Conservation (phyloP, 257 asterid species). For the Nicotiana knightiana region DNA sequence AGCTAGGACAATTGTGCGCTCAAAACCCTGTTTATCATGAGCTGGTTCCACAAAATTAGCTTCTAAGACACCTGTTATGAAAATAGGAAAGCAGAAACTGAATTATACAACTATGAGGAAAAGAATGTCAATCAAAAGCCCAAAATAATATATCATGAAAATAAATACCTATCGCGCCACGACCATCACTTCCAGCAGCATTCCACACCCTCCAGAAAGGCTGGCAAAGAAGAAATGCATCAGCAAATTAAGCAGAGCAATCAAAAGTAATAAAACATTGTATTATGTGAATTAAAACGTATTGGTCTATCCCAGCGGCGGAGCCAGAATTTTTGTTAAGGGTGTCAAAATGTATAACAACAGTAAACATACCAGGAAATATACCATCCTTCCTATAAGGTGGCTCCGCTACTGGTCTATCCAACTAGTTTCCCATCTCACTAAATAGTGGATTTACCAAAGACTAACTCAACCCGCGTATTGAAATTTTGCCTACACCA, state of each 20-base stretch:
- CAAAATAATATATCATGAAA: background rate
- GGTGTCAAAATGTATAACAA: no score
- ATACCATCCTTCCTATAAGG: no score
- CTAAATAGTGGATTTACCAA: background rate
- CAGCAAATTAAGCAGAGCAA: background rate
- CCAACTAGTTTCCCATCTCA: background rate
- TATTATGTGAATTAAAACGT: background rate
- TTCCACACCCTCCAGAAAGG: slow-evolving; percentile 94
- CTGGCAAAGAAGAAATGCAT: slow-evolving; percentile 24
- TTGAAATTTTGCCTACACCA: background rate
- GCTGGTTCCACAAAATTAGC: slow-evolving; percentile 14
- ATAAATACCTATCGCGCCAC: slow-evolving; percentile 53
- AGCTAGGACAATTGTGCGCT: slow-evolving; percentile 10
- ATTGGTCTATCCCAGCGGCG: background rate
- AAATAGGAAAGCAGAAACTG: background rate
- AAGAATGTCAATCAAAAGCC: background rate
- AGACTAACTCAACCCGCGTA: background rate
- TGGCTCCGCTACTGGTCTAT: no score
- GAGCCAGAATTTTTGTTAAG: no score
- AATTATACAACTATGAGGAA: background rate
- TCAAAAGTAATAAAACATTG: background rate
- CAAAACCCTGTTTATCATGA: slow-evolving; percentile 16
- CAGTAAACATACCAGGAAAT: no score
- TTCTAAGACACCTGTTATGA: slow-evolving; percentile 6
- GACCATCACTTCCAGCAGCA: slow-evolving; percentile 87